A percentile compares a stretch with the other conserved stretches of the same genome.
phyloP scores from a whole-genome alignment of 805 yeast genomes.

The Yarrowia porcina region DNA sequence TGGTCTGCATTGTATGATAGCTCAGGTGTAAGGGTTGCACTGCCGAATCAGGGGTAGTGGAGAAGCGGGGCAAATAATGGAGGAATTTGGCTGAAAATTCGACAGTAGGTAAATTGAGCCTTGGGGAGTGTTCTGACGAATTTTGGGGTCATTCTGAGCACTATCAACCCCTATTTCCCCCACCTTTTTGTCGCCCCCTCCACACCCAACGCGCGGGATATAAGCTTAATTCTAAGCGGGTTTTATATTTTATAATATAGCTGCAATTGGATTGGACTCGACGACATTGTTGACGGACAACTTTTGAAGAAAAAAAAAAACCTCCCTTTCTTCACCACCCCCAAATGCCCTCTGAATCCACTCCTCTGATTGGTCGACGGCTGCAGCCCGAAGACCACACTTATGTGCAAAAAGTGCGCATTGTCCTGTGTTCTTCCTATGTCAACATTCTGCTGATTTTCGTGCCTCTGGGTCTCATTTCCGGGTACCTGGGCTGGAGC shows the following conservation, averaged over 20 bases:
- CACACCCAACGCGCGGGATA: background rate
- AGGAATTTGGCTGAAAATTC: too few species aligned
- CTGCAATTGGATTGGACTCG: background rate
- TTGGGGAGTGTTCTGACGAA: too few species aligned
- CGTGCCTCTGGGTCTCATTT: conserved; percentile 85
- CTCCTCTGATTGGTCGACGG: conserved; percentile 24
- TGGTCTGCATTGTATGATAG: background rate
- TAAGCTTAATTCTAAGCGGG: conserved; percentile 14
- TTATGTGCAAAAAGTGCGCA: conserved; percentile 17
- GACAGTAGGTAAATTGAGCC: too few species aligned
- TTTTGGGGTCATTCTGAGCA: too few species aligned
- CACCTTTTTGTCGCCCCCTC: background rate
- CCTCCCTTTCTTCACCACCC: too few species aligned
- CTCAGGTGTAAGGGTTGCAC: background rate
- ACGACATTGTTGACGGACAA: background rate
- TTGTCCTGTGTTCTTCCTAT: conserved; percentile 48
- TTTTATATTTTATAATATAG: background rate
- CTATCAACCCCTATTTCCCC: background rate
- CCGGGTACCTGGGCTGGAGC: conserved; percentile 58
- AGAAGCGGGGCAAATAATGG: too few species aligned
- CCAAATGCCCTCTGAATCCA: conserved; percentile 8
- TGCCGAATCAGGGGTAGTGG: background rate
- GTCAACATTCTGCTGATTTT: conserved; percentile 73
- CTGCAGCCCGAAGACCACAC: conserved; percentile 10
- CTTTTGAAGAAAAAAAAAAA: too few species aligned